These are phyloP conservation scores for Umbelopsis sp. DNA, from an alignment of 192 early-diverging fungal species.

Conservation along the genomic window DNA sequence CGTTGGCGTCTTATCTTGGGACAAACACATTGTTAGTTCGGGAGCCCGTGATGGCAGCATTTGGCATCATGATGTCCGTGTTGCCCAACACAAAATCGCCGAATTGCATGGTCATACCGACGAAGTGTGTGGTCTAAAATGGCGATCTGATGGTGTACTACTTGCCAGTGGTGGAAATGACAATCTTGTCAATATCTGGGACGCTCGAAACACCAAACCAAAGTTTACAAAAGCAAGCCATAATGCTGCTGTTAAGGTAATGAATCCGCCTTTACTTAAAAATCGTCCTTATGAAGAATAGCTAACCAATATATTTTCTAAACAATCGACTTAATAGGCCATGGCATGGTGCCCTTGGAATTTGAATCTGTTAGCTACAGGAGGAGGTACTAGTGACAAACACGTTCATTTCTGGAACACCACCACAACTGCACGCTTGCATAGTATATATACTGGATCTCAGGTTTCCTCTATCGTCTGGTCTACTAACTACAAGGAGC, in stretches of 20 bases:
- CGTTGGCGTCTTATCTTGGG: constrained; percentile 88
- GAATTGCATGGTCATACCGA: constrained; percentile 72
- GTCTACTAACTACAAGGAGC: constrained; percentile 81
- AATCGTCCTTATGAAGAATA: too few species aligned
- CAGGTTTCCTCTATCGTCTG: constrained; percentile 95
- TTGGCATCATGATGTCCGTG: constrained; percentile 94
- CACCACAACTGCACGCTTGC: constrained; percentile 58
- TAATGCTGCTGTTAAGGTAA: constrained; percentile 89
- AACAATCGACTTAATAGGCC: constrained; percentile 53
- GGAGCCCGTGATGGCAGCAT: constrained; percentile 91
- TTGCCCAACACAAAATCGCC: constrained; percentile 76
- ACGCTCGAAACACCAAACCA: constrained; percentile 67
- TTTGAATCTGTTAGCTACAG: constrained; percentile 78
- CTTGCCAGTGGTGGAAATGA: constrained; percentile 96
- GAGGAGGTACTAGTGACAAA: constrained; percentile 89
- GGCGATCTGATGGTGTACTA: constrained; percentile 76
- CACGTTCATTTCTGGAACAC: constrained; percentile 94
- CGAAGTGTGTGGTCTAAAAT: constrained; percentile 88
- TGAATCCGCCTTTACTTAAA: too few species aligned
- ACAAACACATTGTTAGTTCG: constrained; percentile 76
- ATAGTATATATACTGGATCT: constrained; percentile 76
- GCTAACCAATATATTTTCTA: constrained; percentile 45
- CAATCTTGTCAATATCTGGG: constrained; percentile 90
- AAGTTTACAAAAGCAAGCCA: constrained; percentile 75
- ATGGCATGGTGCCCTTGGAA: constrained; percentile 97